phyloP scores from a whole-genome alignment of 441 rosid genomes.

The Monsonia emarginata region DNA sequence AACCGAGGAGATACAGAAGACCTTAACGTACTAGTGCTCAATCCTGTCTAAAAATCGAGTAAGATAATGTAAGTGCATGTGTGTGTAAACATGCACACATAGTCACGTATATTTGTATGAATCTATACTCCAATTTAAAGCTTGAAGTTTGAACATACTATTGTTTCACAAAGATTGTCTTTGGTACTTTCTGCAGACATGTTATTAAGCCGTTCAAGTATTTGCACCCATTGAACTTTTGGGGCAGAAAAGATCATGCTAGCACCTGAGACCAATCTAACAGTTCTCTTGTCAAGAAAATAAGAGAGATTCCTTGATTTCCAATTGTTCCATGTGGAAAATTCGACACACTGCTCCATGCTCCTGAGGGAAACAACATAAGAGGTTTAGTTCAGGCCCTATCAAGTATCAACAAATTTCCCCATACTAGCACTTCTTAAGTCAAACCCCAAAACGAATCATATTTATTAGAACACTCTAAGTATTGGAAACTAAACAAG shows the following conservation, averaged over 20 bases:
- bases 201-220: constrained; percentile 36
- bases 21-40: neutral
- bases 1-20: neutral
- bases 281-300: constrained; percentile 56
- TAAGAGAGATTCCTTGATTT: constrained; percentile 45
- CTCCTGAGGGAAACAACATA: constrained; percentile 29
- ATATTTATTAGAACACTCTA: neutral
- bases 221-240: constrained; percentile 45
- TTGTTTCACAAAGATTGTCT: constrained; percentile 31
- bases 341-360: constrained; percentile 29
- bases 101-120: neutral
- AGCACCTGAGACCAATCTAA: constrained; percentile 65
- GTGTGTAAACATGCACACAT: neutral
- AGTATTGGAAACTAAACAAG: neutral
- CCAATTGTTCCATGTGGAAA: constrained; percentile 49
- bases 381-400: constrained; percentile 9
- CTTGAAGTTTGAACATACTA: constrained; percentile 35
- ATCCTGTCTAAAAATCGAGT: neutral
- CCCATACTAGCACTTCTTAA: neutral
- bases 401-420: constrained; percentile 4
- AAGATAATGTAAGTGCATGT: no score
- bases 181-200: constrained; percentile 25
- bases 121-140: constrained; percentile 9
- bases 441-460: neutral
- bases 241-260: constrained; percentile 64